Conservation (phyloP, 2,329 filamentous ascomycete genomes). For the Clonostachys rhizophaga region DNA sequence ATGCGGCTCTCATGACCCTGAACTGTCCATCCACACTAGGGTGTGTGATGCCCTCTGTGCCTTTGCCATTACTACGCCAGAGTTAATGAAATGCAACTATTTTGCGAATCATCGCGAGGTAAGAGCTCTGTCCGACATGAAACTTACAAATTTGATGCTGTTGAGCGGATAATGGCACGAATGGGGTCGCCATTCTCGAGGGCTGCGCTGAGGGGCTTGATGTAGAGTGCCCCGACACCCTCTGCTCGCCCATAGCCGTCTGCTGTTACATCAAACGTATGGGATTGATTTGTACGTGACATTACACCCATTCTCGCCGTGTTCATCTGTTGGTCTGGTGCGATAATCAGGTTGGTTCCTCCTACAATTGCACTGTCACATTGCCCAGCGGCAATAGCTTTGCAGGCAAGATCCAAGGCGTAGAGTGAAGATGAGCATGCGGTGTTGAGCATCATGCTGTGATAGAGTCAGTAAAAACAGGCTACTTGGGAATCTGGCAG, state of each 20-base stretch:
- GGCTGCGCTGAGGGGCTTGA: slow-evolving; percentile 50
- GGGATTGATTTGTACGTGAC: slow-evolving; percentile 23
- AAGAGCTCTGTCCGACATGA: slow-evolving; percentile 11
- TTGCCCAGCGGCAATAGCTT: slow-evolving; percentile 21
- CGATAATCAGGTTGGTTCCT: slow-evolving; percentile 18
- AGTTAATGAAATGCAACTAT: too few relatives aligned
- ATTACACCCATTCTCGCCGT: slow-evolving; percentile 15
- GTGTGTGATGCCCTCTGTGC: slow-evolving; percentile 42
- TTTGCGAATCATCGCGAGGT: too few relatives aligned
- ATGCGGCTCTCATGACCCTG: slow-evolving; percentile 18
- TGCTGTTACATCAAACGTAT: slow-evolving; percentile 44
- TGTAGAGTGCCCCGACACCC: slow-evolving; percentile 44
- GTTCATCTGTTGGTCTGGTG: slow-evolving; percentile 14
- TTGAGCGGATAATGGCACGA: slow-evolving; percentile 40
- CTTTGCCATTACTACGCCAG: slow-evolving; percentile 30
- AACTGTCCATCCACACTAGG: slow-evolving; percentile 39
- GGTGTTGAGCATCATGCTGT: slow-evolving; percentile 39
- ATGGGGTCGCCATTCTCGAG: slow-evolving; percentile 46
- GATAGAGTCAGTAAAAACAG: background rate
- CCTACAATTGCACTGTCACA: slow-evolving; percentile 22
- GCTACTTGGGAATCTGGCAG: too few relatives aligned
- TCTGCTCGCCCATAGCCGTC: slow-evolving; percentile 54
- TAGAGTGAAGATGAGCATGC: slow-evolving; percentile 39
- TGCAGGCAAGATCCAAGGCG: slow-evolving; percentile 31
- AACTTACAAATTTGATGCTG: slow-evolving; percentile 39